Evolutionary conservation across 805 yeast genomes (phyloP).

Genomic region (Kuraishia piskuri): DNA sequence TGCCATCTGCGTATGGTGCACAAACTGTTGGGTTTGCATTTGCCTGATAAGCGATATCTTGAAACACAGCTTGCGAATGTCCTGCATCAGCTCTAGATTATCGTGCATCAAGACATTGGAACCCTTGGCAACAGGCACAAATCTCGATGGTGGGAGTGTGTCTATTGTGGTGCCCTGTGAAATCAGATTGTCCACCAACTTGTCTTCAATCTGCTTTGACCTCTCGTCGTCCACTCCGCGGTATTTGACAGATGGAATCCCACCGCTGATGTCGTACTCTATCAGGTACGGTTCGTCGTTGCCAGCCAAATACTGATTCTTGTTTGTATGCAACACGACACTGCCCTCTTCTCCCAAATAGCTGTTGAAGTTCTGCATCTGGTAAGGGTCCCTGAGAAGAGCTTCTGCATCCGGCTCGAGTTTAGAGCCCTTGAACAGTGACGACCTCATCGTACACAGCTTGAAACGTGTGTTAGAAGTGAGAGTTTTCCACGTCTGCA

Average conservation of each 20-base stretch:
- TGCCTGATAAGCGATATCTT: constrained; percentile 82
- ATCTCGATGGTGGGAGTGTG: constrained; percentile 28
- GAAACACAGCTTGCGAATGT: constrained; percentile 79
- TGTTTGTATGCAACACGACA: constrained; percentile 23
- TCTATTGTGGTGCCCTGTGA: constrained; percentile 20
- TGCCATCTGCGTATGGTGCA: constrained; percentile 66
- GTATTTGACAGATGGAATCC: constrained; percentile 59
- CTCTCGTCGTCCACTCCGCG: constrained; percentile 41
- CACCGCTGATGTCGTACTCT: constrained; percentile 81
- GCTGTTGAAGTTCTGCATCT: constrained; percentile 54
- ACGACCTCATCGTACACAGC: constrained; percentile 59
- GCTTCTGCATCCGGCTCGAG: constrained; percentile 67
- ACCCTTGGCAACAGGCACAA: constrained; percentile 35
- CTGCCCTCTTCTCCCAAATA: constrained; percentile 29
- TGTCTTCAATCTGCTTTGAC: constrained; percentile 35
- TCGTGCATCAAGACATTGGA: constrained; percentile 49
- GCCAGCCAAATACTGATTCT: constrained; percentile 30
- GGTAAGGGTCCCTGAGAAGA: constrained; percentile 50
- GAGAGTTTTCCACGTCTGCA: constrained; percentile 75
- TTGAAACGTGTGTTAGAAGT: constrained; percentile 77
- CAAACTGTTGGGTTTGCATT: constrained; percentile 76
- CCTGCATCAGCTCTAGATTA: constrained; percentile 77
- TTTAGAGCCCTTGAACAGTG: constrained; percentile 49
- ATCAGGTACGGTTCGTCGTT: constrained; percentile 57
- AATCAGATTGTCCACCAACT: constrained; percentile 29